Base-by-base conservation (phyloP, 768 basidiomycete genomes). In the Tricholoma sp. region DNA sequence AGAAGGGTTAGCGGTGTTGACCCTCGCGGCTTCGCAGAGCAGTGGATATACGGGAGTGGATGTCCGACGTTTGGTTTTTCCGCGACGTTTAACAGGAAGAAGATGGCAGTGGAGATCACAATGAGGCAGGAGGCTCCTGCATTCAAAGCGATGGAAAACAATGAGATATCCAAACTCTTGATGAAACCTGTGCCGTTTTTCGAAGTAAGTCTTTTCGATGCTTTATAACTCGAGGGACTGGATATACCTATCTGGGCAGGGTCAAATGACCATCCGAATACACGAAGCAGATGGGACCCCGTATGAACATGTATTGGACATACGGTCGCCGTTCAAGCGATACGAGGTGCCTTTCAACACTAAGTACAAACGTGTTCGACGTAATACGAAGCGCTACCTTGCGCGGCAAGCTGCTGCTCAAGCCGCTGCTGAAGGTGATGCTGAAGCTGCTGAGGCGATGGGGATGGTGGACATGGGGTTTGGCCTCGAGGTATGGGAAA, bases 211-310 rank as follows among this genome's bases (percentile, higher is more conserved):
- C 39, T 47, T 42, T 9, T 47, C 18, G 4, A 55, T 54, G 33
- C 10, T 6, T 6, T 6, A 32, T 13, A 29, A 52, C 2, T 20
- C 24, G 10, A 13, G 56, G 31, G n/a, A 12, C 57, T 47, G 31
- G 42, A 50, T 42, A 34, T 41, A 59, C 39, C 54, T 13, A n/a
- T 18, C 29, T 42, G 18, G 56, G 28, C 51, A 94, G 86, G 97
- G 97, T 15, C 92, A 94, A 78, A 93, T 99, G 89, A 98, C 97
- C 28, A 89, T 99, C 57, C 91, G 97, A 31, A 97, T 98, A 52
- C 96, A 98, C 66, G 97, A 99, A 76, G 97, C 96, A 0, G 97
- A 99, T 68, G 97, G 96, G 3, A 98, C 97, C 36, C 96, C 97
- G 0, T 98, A 98, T 67, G 97, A 99, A 68, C 97, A 99, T 67